Evolutionary conservation across 768 basidiomycete species (phyloP), one percentile per base, ranked within the genome.

Genomic region (Nevesoporus exiguus): DNA sequence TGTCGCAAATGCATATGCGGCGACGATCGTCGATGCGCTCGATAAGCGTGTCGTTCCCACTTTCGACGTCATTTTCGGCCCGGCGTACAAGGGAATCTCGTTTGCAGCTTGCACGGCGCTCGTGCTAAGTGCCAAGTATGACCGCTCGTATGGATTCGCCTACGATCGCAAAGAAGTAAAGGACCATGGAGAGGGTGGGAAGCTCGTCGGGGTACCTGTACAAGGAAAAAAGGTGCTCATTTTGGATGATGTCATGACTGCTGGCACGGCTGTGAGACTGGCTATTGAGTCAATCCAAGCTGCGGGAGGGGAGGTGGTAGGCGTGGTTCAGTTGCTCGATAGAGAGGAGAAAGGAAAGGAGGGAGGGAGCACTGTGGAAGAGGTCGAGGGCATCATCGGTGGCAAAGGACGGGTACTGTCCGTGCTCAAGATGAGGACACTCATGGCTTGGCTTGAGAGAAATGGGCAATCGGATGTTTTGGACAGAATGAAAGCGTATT

Each of bases 91-190:
- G 74, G 96, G 93, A 24, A 98, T 98, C 65, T 81, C 94, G 0
- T 84, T 99, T 47, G 95, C 94, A 0, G 88, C 95, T 0, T 80
- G 88, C 31, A 90, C 95, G 3, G 78, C 88, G 3, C 78, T 95
- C 19, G 77, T 86, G 21, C 78, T 99, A 33, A 79, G 85, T 52
- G 80, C 86, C 13, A 76, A 82, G 44, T 77, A 91, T 64, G 72
- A 74, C 5, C 76, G 83, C 39, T 74, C 80, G 31, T 83, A 94
- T 27, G 92, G 90, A 0, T 92, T 91, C 60, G 88, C 89, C 21
- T 97, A 94, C 62, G 94, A 98, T 66, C 82, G 96, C 44, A 99
- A 99, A 72, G 96, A 99, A 71, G 85, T 77, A 22, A 99, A 99
- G 69, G 89, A 90, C 58, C 96, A 99, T 63, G 96, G 96, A 5